A percentile compares a stretch with the other conserved stretches of the same genome.
Evolutionary conservation across 495 filamentous ascomycete species (phyloP).

Genomic region (Penicillium arizonense): DNA sequence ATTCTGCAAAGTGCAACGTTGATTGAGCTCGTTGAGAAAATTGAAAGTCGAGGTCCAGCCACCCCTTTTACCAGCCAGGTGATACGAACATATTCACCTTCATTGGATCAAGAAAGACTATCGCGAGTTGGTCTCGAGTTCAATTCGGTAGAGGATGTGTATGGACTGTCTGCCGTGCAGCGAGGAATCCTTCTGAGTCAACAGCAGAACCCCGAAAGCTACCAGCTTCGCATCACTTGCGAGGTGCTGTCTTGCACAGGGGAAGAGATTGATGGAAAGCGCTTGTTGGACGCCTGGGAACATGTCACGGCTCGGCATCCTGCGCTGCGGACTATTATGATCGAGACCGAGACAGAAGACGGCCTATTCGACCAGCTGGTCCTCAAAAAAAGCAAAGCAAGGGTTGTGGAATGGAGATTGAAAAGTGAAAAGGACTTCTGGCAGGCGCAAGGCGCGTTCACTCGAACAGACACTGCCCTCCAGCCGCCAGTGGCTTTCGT

Average conservation of each 20-base stretch:
- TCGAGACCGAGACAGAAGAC: conserved; percentile 14
- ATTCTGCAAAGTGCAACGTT: not conserved
- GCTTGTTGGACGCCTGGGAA: no score
- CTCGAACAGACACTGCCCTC: not conserved
- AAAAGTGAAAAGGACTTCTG: not conserved
- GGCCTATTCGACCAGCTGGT: conserved; percentile 17
- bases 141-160: conserved; percentile 37
- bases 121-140: not conserved
- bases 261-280: not conserved
- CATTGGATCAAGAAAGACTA: not conserved
- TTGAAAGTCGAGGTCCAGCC: not conserved
- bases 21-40: not conserved
- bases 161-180: conserved; percentile 43
- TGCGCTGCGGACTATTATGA: no score
- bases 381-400: not conserved
- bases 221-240: conserved; percentile 20
- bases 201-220: conserved; percentile 31
- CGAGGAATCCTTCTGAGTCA: conserved; percentile 44
- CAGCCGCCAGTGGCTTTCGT: conserved; percentile 25
- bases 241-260: not conserved
- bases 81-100: not conserved
- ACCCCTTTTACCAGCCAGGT: not conserved
- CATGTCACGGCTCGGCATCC: no score
- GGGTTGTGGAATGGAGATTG: not conserved
- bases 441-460: not conserved